Conservation (phyloP, 257 asterid genomes). For the Buddleja alternifolia region DNA sequence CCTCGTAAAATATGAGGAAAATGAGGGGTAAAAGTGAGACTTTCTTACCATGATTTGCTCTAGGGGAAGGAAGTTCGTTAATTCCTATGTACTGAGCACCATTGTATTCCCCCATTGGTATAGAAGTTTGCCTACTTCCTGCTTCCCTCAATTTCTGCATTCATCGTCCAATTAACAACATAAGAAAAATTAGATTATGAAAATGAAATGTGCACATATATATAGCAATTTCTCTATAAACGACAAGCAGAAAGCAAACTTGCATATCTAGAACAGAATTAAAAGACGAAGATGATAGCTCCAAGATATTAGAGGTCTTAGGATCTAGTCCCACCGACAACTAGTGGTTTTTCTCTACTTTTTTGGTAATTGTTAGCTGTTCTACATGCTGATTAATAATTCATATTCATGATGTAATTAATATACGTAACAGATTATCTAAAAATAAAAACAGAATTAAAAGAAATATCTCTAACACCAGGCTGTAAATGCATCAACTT, state of each 20-base stretch:
- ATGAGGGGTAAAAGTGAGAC: constrained; percentile 55
- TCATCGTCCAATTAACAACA: constrained; percentile 21
- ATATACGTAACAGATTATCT: too few species aligned
- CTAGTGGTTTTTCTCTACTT: too few species aligned
- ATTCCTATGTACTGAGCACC: constrained; percentile 42
- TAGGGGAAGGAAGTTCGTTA: constrained; percentile 35
- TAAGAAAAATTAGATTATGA: background rate
- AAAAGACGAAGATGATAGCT: too few species aligned
- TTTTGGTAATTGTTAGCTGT: too few species aligned
- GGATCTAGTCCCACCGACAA: too few species aligned
- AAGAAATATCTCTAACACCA: too few species aligned
- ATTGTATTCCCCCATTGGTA: constrained; percentile 38
- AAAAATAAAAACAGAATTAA: too few species aligned
- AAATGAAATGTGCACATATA: too few species aligned
- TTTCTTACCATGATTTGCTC: constrained; percentile 40
- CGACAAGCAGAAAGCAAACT: background rate
- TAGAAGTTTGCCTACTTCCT: constrained; percentile 33
- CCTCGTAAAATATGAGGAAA: constrained; percentile 70
- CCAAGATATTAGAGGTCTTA: too few species aligned
- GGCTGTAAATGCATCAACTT: background rate
- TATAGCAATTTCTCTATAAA: too few species aligned
- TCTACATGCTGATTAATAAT: too few species aligned
- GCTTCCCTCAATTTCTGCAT: constrained; percentile 49
- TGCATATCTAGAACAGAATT: background rate
- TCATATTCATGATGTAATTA: too few species aligned